phyloP scores from a whole-genome alignment of 257 asterid genomes.

The Fraxinus anomala region DNA sequence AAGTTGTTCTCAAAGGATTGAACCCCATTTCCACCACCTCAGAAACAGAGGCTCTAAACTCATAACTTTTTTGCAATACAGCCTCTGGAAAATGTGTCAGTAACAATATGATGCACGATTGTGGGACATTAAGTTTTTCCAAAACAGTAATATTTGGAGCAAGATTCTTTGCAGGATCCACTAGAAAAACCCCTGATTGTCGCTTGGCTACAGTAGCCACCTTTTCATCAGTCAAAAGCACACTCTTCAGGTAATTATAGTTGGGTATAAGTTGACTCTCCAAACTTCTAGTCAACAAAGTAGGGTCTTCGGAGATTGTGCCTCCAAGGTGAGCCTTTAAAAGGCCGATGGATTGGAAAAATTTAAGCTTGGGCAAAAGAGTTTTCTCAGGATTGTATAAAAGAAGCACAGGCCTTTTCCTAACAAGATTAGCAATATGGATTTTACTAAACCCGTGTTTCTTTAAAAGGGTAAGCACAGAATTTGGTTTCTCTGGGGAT shows the following conservation, averaged over 20 bases:
- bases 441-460: slow-evolving; percentile 14
- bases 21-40: slow-evolving; percentile 10
- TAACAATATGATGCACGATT: background rate
- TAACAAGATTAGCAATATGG: slow-evolving; percentile 7
- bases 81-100: background rate
- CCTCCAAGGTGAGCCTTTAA: background rate
- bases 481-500: slow-evolving; percentile 20
- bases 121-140: background rate
- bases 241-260: background rate
- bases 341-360: slow-evolving; percentile 28
- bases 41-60: background rate
- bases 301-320: slow-evolving; percentile 9
- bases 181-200: background rate
- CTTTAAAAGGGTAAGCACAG: background rate
- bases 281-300: slow-evolving; percentile 28
- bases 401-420: slow-evolving; percentile 11
- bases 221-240: background rate
- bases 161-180: background rate
- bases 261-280: slow-evolving; percentile 22
- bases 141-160: slow-evolving; percentile 9
- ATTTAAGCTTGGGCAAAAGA: slow-evolving; percentile 31
- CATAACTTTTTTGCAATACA: background rate
- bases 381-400: slow-evolving; percentile 20
- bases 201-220: background rate
- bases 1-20: background rate